These are phyloP conservation scores for Phytopythium montanum DNA, from an alignment of 352 stramenopile species.

Conservation along the genomic window DNA sequence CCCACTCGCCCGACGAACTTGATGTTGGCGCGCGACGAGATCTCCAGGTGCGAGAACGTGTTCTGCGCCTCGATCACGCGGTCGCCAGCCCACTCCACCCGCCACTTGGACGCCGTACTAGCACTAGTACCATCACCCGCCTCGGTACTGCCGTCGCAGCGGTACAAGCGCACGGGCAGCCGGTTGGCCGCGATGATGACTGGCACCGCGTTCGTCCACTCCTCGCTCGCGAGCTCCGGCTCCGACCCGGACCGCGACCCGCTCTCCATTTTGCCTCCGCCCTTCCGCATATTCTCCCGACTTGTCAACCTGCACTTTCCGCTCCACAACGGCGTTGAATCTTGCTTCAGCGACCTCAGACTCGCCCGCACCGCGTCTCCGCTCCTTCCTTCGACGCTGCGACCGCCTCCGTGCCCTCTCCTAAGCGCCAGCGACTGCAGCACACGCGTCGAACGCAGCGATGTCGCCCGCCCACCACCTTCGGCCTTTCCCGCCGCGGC, in stretches of 20 bases:
- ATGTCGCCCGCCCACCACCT: too few relatives aligned
- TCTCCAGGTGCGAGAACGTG: constrained; percentile 68
- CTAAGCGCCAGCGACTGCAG: not conserved
- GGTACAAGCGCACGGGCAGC: constrained; percentile 45
- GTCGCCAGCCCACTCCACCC: constrained; percentile 68
- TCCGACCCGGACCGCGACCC: constrained; percentile 4
- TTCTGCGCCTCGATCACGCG: constrained; percentile 74
- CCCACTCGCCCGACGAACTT: constrained; percentile 70
- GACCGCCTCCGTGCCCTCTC: too few relatives aligned
- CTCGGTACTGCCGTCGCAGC: constrained; percentile 4
- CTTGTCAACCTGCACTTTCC: too few relatives aligned
- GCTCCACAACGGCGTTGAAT: too few relatives aligned
- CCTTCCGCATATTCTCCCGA: too few relatives aligned
- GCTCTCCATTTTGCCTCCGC: not conserved
- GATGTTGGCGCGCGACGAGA: constrained; percentile 58
- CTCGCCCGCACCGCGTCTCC: too few relatives aligned
- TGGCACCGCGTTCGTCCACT: constrained; percentile 51
- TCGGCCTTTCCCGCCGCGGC: not conserved
- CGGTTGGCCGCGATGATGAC: constrained; percentile 76
- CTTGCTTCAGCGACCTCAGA: too few relatives aligned
- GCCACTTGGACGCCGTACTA: constrained; percentile 24
- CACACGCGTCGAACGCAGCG: not conserved
- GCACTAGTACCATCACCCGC: constrained; percentile 3
- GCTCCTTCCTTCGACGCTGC: too few relatives aligned
- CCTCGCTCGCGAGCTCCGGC: constrained; percentile 14